A percentile compares a stretch with the other conserved stretches of the same genome.
phyloP scores from a whole-genome alignment of 495 filamentous ascomycete genomes.

The Neurospora cerealis region DNA sequence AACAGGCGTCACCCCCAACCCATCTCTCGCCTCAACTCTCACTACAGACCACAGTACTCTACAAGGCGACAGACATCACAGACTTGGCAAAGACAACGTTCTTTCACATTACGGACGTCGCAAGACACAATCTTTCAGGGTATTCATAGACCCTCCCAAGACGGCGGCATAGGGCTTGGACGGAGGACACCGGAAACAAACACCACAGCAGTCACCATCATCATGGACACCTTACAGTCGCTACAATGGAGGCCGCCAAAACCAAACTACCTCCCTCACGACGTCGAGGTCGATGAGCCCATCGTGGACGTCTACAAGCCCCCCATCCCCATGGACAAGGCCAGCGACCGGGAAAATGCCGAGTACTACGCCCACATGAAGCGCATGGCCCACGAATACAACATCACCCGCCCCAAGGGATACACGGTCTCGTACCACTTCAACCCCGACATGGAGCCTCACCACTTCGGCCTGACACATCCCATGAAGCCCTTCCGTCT shows the following conservation, averaged over 20 bases:
- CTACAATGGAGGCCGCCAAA: constrained; percentile 27
- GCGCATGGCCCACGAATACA: constrained; percentile 57
- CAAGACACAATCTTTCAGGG: background rate
- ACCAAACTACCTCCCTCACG: constrained; percentile 41
- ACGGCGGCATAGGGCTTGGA: too few species aligned
- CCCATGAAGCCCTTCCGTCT: constrained; percentile 99
- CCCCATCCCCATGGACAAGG: constrained; percentile 38
- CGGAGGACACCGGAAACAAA: too few species aligned
- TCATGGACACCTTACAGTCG: constrained; percentile 20
- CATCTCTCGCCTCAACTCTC: background rate
- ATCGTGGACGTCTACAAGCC: constrained; percentile 62
- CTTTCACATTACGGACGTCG: background rate
- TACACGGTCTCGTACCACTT: constrained; percentile 93
- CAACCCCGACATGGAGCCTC: constrained; percentile 88
- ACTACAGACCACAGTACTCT: background rate
- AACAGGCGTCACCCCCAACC: background rate
- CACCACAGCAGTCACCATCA: too few species aligned
- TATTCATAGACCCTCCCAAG: background rate
- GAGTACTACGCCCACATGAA: constrained; percentile 55
- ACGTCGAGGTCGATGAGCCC: constrained; percentile 30
- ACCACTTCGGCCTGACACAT: constrained; percentile 90
- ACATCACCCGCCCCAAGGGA: constrained; percentile 67
- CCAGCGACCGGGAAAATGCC: constrained; percentile 46
- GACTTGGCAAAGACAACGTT: background rate
- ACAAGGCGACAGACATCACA: too few species aligned